phyloP scores from a whole-genome alignment of 257 asterid genomes.

The Paraleonurus japonicus region DNA sequence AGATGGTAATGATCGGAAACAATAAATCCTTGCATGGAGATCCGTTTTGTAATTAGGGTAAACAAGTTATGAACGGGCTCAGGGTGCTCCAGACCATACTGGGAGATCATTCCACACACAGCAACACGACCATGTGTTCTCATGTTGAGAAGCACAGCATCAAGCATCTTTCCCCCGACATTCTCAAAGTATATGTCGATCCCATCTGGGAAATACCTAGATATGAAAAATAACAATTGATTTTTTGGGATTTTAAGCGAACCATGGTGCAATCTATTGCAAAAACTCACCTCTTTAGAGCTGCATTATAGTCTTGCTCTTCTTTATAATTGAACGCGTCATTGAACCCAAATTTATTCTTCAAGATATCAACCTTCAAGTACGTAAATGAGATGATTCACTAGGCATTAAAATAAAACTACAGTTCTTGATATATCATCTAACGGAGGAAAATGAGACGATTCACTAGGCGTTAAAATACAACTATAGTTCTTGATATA shows the following conservation, averaged over 20 bases:
- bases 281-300: slow-evolving; percentile 43
- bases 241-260: background rate
- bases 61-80: slow-evolving; percentile 41
- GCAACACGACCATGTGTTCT: slow-evolving; percentile 40
- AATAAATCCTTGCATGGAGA: slow-evolving; percentile 41
- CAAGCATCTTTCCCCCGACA: slow-evolving; percentile 58
- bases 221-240: background rate
- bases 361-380: slow-evolving; percentile 51
- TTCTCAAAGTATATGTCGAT: slow-evolving; percentile 56
- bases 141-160: slow-evolving; percentile 55
- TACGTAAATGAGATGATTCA: background rate
- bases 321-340: slow-evolving; percentile 54
- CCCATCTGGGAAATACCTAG: slow-evolving; percentile 50
- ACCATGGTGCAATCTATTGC: background rate
- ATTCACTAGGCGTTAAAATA: background rate
- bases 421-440: no score
- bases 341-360: slow-evolving; percentile 50
- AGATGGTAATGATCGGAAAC: slow-evolving; percentile 27
- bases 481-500: background rate
- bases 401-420: background rate
- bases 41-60: slow-evolving; percentile 21
- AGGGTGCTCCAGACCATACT: slow-evolving; percentile 40
- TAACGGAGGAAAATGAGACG: background rate
- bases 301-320: slow-evolving; percentile 39
- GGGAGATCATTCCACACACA: slow-evolving; percentile 60